Base-by-base conservation (phyloP, 2,329 filamentous ascomycete species). In the Zasmidium citrigriseum region DNA sequence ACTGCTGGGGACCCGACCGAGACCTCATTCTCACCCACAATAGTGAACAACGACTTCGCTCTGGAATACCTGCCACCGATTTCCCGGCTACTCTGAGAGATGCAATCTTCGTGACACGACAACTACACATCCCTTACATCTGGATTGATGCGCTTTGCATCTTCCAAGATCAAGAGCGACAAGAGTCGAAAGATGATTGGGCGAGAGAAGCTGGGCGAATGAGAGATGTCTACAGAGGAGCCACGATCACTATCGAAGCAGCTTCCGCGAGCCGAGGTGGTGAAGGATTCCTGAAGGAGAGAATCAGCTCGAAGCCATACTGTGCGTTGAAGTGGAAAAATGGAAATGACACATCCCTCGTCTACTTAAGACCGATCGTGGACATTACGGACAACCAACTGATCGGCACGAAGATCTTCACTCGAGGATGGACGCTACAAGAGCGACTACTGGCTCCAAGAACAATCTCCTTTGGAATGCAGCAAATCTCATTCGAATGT, bases 401-500 rank as follows among this genome's bases (percentile, higher is more conserved):
- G 2, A 24, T 58, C 18, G 54, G 53, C 11, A 48, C 57, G 2
- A 51, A 29, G 23, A 46, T 59, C 10, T 46, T 24, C n/a, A 59
- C 47, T 34, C 57, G 60, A 27, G 60, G 51, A 3, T 62, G 60
- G 60, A 57, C 54, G 1, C 44, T 60, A 29, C 60, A 60, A 24
- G 60, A 60, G 50, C 34, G 58, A 18, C 38, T 62, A 10, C 51
- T 62, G 12, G 50, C 60, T 4, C 54, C 60, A 4, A 41, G 57
- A 18, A 60, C 60, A 14, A 41, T 62, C n/a, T 58, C 46, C 5
- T 62, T 60, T 18, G 60, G 57, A 20, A 24, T 16, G 16, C 46
- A 60, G 44, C 60, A 60, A 14, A 57, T 59, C 14, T 58, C 51
- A 2, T 60, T 60, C 29, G 60, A 62, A 25, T 62, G 60, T 25